A percentile compares a stretch with the other conserved stretches of the same genome.
phyloP scores from a whole-genome alignment of 192 early-diverging fungal species.

The Rhizoclosmatium sp. region DNA sequence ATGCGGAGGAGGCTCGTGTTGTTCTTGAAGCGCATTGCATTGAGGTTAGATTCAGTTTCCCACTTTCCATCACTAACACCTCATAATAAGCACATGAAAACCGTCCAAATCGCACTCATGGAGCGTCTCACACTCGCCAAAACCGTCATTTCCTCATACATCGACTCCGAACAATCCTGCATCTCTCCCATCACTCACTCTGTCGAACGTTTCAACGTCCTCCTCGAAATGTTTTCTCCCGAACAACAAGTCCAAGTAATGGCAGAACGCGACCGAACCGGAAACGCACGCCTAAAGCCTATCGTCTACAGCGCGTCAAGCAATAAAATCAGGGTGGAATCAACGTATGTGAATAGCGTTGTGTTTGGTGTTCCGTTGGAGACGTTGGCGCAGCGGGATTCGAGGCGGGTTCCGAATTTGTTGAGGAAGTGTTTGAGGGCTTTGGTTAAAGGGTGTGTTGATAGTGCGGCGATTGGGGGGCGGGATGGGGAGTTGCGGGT shows the following conservation, averaged over 20 bases:
- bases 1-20: constrained; percentile 44
- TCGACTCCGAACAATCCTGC: constrained; percentile 44
- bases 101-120: constrained; percentile 35
- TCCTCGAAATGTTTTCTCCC: constrained; percentile 52
- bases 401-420: constrained; percentile 39
- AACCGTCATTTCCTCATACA: constrained; percentile 33
- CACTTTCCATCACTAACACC: neutral
- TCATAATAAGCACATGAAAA: constrained; percentile 40
- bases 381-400: constrained; percentile 24
- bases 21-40: constrained; percentile 43
- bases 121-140: constrained; percentile 46
- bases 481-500: constrained; percentile 36
- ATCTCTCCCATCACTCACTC: constrained; percentile 16
- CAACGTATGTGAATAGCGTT: neutral
- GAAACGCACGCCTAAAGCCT: constrained; percentile 45
- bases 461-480: constrained; percentile 8
- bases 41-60: constrained; percentile 24
- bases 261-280: constrained; percentile 50
- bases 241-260: constrained; percentile 50
- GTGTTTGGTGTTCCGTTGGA: constrained; percentile 53
- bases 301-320: constrained; percentile 31
- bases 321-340: constrained; percentile 21
- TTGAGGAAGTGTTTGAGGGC: constrained; percentile 42
- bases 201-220: constrained; percentile 38
- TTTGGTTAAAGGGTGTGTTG: constrained; percentile 28